Conservation (phyloP, 495 filamentous ascomycete species). For the Aspergillus biplanus region DNA sequence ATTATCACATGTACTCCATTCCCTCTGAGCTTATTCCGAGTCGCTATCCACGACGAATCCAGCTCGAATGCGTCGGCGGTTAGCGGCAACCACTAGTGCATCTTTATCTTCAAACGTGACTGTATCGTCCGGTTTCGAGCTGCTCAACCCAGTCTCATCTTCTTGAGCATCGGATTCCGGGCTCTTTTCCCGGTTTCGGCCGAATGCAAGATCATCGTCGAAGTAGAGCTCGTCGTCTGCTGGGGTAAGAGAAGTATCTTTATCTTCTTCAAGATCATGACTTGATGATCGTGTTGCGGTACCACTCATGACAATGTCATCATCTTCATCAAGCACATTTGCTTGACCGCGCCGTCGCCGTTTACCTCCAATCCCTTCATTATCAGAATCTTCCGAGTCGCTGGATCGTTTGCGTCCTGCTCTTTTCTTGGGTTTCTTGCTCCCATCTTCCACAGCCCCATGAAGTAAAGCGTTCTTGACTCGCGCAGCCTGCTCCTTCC, state of each 20-base stretch:
- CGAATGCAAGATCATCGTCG: slow-evolving; percentile 44
- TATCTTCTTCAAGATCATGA: slow-evolving; percentile 27
- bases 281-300: slow-evolving; percentile 28
- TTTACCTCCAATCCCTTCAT: slow-evolving; percentile 31
- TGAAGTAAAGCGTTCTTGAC: slow-evolving; percentile 56
- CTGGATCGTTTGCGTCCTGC: slow-evolving; percentile 39
- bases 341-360: slow-evolving; percentile 35
- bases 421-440: slow-evolving; percentile 29
- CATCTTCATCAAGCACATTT: slow-evolving; percentile 31
- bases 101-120: slow-evolving; percentile 37
- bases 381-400: slow-evolving; percentile 26
- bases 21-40: slow-evolving; percentile 39
- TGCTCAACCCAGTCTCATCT: slow-evolving; percentile 14
- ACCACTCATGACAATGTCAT: slow-evolving; percentile 43
- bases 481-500: slow-evolving; percentile 53
- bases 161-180: slow-evolving; percentile 17
- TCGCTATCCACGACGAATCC: slow-evolving; percentile 58
- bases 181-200: slow-evolving; percentile 31
- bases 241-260: slow-evolving; percentile 36
- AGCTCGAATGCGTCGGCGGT: slow-evolving; percentile 45
- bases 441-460: slow-evolving; percentile 53
- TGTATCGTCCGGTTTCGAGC: slow-evolving; percentile 14
- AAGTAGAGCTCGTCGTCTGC: slow-evolving; percentile 42
- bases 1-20: slow-evolving; percentile 18
- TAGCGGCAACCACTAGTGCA: slow-evolving; percentile 29